Evolutionary conservation across 805 yeast genomes (phyloP), one percentile per base, ranked within the genome.

Genomic region (Jamesozyma gamospora): DNA sequence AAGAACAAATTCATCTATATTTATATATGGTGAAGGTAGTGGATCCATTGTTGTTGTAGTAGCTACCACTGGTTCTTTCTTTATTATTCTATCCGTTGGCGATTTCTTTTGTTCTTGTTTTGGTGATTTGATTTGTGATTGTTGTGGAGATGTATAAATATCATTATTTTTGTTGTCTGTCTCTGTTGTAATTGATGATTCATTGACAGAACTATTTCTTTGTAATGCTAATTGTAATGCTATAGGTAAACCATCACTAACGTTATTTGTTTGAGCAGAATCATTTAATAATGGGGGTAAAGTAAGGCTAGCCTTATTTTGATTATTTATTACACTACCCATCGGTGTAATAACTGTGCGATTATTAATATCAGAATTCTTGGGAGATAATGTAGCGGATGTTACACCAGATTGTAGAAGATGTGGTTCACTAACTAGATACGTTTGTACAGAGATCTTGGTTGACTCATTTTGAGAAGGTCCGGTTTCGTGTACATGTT

Each of bases 1-100:
- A 16, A 88, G 62, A 2, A 74, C 71, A 52, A 83, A 85, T 48
- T 82, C 90, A 1, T 75, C 66, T 13, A 77, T 66, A 25, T 48
- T 52, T 3, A 24, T 27, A 40, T 57, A 49, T 12, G 62, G 60
- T 1, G 60, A 53, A 4, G 61, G 59, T 18, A 58, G 36, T 8
- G 51, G 51, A 16, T 52, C 53, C 12, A 54, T 50, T 2, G 62
- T 53, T 18, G 48, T 54, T 4, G 63, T 56, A 2, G 58, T 51
- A 13, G 56, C 55, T 3, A 56, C 48, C 1, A 55, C 47, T 14
- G 48, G 58, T 15, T 43, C 32, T 27, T 42, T 48, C 18, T 44
- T 40, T 17, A 18, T 7, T 12, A 2, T 11, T 12, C 26, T 8
- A 16, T 14, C 31, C 10, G 11, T 13, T 34, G 29, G 36, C 6